Conservation (phyloP, 2,329 filamentous ascomycete species). For the Tolypocladium amazonense region DNA sequence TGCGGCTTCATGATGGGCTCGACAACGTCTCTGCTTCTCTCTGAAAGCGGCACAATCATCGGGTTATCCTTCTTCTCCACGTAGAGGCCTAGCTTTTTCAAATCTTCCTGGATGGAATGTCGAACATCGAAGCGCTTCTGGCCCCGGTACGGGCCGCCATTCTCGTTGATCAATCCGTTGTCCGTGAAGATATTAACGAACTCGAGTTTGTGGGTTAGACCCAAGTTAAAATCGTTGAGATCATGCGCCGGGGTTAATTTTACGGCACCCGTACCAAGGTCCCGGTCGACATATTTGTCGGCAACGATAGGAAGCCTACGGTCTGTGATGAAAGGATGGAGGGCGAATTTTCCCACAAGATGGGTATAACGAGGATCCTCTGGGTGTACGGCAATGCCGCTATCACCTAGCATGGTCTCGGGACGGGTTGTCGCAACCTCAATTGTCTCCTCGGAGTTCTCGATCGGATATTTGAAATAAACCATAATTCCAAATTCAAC, state of each 20-base stretch:
- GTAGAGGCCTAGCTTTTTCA: constrained; percentile 77
- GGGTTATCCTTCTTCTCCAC: constrained; percentile 92
- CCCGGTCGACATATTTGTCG: constrained; percentile 80
- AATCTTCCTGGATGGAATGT: constrained; percentile 72
- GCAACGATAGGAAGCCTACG: constrained; percentile 76
- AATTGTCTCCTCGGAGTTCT: constrained; percentile 70
- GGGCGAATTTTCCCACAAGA: constrained; percentile 73
- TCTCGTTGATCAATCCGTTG: constrained; percentile 78
- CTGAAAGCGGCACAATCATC: constrained; percentile 87
- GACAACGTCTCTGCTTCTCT: constrained; percentile 85
- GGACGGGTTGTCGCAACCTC: constrained; percentile 90
- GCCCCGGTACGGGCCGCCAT: constrained; percentile 70
- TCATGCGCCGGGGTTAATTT: constrained; percentile 96
- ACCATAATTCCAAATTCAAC: constrained; percentile 89
- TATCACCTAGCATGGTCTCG: constrained; percentile 93
- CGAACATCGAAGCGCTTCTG: constrained; percentile 88
- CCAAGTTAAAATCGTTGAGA: constrained; percentile 84
- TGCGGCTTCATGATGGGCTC: constrained; percentile 93
- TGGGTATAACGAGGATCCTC: constrained; percentile 78
- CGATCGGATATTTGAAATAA: constrained; percentile 85
- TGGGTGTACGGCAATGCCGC: constrained; percentile 86
- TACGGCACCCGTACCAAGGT: constrained; percentile 93
- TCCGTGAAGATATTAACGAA: constrained; percentile 96
- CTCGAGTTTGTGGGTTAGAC: constrained; percentile 69
- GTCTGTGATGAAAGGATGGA: constrained; percentile 74